Conservation (phyloP, 2,329 filamentous ascomycete genomes). For the Purpureocillium lavendulum region DNA sequence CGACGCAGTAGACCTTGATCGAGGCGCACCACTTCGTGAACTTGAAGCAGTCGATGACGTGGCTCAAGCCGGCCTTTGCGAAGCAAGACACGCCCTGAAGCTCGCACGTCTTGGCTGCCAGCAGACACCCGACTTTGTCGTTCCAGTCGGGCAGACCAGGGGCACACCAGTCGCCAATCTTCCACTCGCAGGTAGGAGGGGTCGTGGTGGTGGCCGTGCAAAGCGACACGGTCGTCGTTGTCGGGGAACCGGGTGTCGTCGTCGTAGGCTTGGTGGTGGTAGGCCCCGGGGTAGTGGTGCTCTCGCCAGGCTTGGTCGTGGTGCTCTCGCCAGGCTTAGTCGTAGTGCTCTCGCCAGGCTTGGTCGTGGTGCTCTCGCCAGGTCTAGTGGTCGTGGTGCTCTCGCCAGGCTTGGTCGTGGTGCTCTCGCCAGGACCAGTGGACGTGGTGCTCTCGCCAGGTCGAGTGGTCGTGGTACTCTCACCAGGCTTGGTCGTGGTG, state of each 20-base stretch:
- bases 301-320: conserved; percentile 8
- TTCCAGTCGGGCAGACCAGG: conserved; percentile 39
- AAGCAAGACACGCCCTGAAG: conserved; percentile 44
- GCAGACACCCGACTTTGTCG: conserved; percentile 31
- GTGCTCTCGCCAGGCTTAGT: conserved; percentile 3
- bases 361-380: conserved; percentile 7
- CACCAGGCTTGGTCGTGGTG: conserved; percentile 12
- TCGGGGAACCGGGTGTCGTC: conserved; percentile 10
- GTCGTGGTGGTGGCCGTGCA: conserved; percentile 38
- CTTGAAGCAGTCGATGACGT: conserved; percentile 38
- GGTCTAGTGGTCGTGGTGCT: not conserved
- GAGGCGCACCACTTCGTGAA: conserved; percentile 41
- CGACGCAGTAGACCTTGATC: conserved; percentile 34
- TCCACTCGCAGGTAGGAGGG: conserved; percentile 42
- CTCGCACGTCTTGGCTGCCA: conserved; percentile 33
- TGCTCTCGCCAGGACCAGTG: conserved; percentile 1
- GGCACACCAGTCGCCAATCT: conserved; percentile 46
- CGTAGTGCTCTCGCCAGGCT: conserved; percentile 1
- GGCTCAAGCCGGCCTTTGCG: conserved; percentile 41
- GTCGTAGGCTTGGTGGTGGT: conserved; percentile 10
- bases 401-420: conserved; percentile 10
- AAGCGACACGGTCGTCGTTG: conserved; percentile 24
- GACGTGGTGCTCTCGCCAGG: too few species aligned
- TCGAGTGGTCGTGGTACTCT: too few species aligned
- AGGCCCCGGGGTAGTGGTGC: conserved; percentile 7